Base-by-base conservation (phyloP, 768 basidiomycete species). In the Sistotremastrum niveocremeum region DNA sequence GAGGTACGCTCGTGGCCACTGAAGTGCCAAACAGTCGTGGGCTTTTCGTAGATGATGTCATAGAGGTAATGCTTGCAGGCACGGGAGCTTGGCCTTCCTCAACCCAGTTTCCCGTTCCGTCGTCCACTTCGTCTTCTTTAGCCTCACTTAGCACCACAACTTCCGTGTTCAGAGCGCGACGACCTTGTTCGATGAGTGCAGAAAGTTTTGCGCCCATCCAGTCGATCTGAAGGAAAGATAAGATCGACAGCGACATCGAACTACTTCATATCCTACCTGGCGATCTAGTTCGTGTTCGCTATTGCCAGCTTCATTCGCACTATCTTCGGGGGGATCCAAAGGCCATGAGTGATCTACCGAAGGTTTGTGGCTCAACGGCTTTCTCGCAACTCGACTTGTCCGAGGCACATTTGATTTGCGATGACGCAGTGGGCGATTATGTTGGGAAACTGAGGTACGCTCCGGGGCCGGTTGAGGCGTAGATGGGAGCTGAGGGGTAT, bases 71-170 rank as follows among this genome's bases (percentile, higher is more conserved):
- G 6, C 49, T 39, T 3, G 49, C 28, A 40, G 7, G 4, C 28
- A 11, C 11, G 34, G 43, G 41, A 8, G 48, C 46, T 8, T 60
- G 61, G 30, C 67, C 70, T 38, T 82, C 80, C 45, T 86, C 84
- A 47, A 80, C 79, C 86, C 86, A 89, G 2, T 66, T 70, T 6
- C 75, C 83, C 5, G 68, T 70, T 2, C 82, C 85, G 55, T 87
- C 84, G 50, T 87, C 86, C 3, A 78, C 73, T 53, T 79, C 79
- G 48, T 86, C 84, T 52, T 84, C 82, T 46, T 77, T 68, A 4
- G 70, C 68, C 41, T 86, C 84, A 49, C 77, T 78, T 73, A 79
- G 75, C 4, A 86, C 75, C 6, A 89, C 85, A 10, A 90, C 70
- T 57, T 89, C 84, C n/a, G 72, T 67, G 9, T 73, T 75, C 5